These are phyloP conservation scores for Tirmania nivea DNA, from an alignment of 495 filamentous ascomycete genomes.

Conservation along the genomic window DNA sequence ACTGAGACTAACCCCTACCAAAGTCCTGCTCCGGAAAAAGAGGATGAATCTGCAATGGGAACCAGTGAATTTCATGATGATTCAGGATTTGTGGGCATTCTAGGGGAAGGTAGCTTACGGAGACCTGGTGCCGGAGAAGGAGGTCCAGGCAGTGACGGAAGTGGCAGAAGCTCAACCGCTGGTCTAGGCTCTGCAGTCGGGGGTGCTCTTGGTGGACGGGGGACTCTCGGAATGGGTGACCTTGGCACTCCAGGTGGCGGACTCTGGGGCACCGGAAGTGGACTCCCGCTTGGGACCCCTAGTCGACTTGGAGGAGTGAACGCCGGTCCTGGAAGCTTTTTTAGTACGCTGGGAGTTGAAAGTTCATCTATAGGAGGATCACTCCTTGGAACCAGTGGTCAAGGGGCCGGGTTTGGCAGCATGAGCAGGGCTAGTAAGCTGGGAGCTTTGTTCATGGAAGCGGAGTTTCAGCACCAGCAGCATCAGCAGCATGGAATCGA, in stretches of 20 bases:
- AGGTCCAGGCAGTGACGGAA: constrained; percentile 20
- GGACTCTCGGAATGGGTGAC: constrained; percentile 27
- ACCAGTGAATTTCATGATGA: constrained; percentile 30
- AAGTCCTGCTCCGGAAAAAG: constrained; percentile 67
- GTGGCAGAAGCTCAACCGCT: constrained; percentile 24
- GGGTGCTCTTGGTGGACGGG: constrained; percentile 24
- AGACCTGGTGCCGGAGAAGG: constrained; percentile 14
- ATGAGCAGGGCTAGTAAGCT: constrained; percentile 54
- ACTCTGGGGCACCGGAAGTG: constrained; percentile 24
- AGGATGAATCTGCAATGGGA: constrained; percentile 24
- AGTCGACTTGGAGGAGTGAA: constrained; percentile 47
- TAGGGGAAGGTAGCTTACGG: constrained; percentile 21
- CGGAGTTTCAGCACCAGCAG: constrained; percentile 51
- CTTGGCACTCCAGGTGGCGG: constrained; percentile 40
- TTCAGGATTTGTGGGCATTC: constrained; percentile 34
- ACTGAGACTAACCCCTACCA: constrained; percentile 96
- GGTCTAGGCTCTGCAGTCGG: constrained; percentile 24
- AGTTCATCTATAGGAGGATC: constrained; percentile 25
- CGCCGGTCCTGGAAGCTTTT: constrained; percentile 25
- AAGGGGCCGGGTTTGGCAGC: constrained; percentile 25
- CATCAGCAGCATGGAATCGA: constrained; percentile 30
- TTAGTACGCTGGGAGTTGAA: constrained; percentile 55
- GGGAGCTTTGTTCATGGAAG: constrained; percentile 45
- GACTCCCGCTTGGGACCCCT: constrained; percentile 45
- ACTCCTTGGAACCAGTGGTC: constrained; percentile 25